Base-by-base conservation (phyloP, 495 filamentous ascomycete species). In the Aspergillus mulundensis region DNA sequence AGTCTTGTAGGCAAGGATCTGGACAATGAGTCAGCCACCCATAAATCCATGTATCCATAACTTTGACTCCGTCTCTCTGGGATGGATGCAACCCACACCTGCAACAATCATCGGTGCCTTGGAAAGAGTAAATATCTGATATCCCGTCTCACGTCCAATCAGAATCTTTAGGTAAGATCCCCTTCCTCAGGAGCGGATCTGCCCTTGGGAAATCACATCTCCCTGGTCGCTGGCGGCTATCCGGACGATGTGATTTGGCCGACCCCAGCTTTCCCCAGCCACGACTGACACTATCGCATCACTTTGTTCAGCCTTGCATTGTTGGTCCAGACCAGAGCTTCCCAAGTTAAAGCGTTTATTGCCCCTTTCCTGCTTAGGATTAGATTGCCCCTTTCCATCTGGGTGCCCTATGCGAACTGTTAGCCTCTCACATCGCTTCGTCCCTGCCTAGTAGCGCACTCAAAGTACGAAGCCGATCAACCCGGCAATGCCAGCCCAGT, bases 291-390 rank as follows among this genome's bases (percentile, higher is more conserved):
- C 18, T 38, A 24, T 20, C 34, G n/a, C 16, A 36, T 30, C 34
- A 36, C 30, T 36, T 50, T 38, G 46, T 24, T 50, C 45, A 50
- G 46, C 46, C 46, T n/a, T 50, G 46, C 51, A 60, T 49, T 51
- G 44, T 52, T 57, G 39, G 61, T 56, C 61, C 61, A 63, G 61
- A 60, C 54, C 56, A 48, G 20, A 52, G 46, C 49, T 20, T 53
- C 38, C n/a, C 38, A 40, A 40, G n/a, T 40, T 18, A 40, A 40
- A 16, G 43, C 47, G 42, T 24, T 51, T 45, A 41, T 54, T 49
- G 52, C 41, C 51, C 25, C 21, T 36, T 47, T 40, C 25, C 16
- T 10, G 14, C 42, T 39, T 19, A 20, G 24, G 28, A 58, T 47
- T 34, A 34, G 39, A 44, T 44, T 48, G 21, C 57, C 54, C 43